A percentile compares a stretch with the other conserved stretches of the same genome.
These are phyloP conservation scores for Xylaria sp. DNA, from an alignment of 2,329 filamentous ascomycete species.

Conservation along the genomic window DNA sequence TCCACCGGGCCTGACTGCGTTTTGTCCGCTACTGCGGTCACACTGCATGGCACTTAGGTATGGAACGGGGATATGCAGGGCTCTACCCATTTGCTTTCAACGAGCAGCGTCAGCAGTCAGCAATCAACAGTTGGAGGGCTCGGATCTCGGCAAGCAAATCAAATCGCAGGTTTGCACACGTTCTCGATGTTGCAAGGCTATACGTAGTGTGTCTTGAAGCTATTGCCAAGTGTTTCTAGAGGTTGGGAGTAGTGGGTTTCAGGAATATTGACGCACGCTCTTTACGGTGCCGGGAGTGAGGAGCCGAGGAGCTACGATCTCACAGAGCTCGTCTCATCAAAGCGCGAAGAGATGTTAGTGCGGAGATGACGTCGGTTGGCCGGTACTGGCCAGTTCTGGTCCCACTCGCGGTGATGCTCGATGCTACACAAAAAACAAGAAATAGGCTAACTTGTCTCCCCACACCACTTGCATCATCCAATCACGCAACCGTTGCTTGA, in stretches of 20 bases:
- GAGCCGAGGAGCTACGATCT: background rate
- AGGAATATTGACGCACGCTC: background rate
- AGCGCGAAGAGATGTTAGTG: constrained; percentile 14
- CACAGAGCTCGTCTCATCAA: background rate
- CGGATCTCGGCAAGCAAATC: constrained; percentile 29
- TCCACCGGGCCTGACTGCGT: background rate
- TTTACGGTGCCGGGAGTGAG: background rate
- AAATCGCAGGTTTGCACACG: background rate
- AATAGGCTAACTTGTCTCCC: constrained; percentile 22
- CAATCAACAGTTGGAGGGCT: constrained; percentile 3
- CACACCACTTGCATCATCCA: constrained; percentile 20
- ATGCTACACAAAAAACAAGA: constrained; percentile 26
- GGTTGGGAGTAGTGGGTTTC: background rate
- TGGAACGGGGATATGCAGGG: background rate
- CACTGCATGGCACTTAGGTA: constrained; percentile 1
- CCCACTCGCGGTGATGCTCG: constrained; percentile 3
- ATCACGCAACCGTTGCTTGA: constrained; percentile 8
- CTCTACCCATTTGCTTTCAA: background rate
- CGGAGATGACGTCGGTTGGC: constrained; percentile 42
- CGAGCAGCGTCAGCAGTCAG: constrained; percentile 7
- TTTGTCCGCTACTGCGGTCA: constrained; percentile 1
- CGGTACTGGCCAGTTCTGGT: constrained; percentile 32
- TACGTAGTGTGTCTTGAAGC: background rate
- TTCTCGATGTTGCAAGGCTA: constrained; percentile 1
- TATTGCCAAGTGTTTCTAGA: background rate